phyloP scores from a whole-genome alignment of 1,284 basidiomycete species.

The Caloboletus firmus region DNA sequence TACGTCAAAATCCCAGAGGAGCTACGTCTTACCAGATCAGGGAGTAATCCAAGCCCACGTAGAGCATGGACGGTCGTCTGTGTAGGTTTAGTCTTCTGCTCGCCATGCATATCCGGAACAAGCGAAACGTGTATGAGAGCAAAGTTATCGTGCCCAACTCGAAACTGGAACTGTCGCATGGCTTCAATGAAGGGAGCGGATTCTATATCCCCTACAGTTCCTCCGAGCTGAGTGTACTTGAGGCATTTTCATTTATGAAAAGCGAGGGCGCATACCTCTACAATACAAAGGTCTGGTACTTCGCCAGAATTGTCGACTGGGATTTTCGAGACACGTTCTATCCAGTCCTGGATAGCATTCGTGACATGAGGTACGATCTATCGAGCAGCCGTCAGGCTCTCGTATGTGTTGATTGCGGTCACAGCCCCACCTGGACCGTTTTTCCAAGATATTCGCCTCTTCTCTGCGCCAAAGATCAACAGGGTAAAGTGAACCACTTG shows the following conservation, averaged over 20 bases:
- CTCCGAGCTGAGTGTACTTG: constrained; percentile 69
- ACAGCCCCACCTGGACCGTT: constrained; percentile 77
- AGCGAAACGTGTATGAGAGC: constrained; percentile 98
- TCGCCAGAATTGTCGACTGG: constrained; percentile 95
- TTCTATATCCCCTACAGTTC: constrained; percentile 95
- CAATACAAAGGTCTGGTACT: constrained; percentile 94
- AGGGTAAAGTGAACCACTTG: constrained; percentile 8
- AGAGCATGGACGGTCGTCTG: constrained; percentile 96
- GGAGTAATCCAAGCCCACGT: constrained; percentile 89
- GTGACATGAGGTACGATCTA: constrained; percentile 98
- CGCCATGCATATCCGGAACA: constrained; percentile 96
- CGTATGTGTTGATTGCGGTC: background rate
- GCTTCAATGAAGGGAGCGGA: constrained; percentile 98
- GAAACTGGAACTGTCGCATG: constrained; percentile 99
- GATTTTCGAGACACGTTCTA: constrained; percentile 90
- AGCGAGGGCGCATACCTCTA: constrained; percentile 63
- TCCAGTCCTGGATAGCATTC: constrained; percentile 98
- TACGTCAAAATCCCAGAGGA: background rate
- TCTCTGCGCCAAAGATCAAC: constrained; percentile 51
- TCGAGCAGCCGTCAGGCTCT: constrained; percentile 4
- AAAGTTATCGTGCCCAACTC: constrained; percentile 96
- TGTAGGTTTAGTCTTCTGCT: constrained; percentile 99
- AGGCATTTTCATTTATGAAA: constrained; percentile 1
- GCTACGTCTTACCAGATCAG: constrained; percentile 75
- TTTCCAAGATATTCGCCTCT: constrained; percentile 97